These are phyloP conservation scores for Hypoxylon trugodes DNA, from an alignment of 495 filamentous ascomycete species.

Conservation along the genomic window DNA sequence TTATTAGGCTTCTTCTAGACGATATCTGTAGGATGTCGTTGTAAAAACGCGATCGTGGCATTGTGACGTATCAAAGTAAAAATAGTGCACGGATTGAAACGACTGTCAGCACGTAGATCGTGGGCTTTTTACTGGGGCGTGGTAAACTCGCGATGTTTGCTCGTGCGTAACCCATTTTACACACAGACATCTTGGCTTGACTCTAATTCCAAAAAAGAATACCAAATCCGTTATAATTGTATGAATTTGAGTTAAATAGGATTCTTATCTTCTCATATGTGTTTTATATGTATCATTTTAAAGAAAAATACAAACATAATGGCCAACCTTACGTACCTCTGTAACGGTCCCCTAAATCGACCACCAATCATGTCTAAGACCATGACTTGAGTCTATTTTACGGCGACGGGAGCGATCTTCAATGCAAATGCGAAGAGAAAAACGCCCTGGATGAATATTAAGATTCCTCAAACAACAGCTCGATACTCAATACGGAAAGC, in stretches of 20 bases:
- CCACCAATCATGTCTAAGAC: constrained; percentile 5
- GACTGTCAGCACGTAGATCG: constrained; percentile 6
- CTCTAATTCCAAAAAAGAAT: constrained; percentile 3
- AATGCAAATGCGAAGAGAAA: not conserved
- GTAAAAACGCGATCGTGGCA: constrained; percentile 3
- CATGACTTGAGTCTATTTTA: constrained; percentile 29
- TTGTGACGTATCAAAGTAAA: constrained; percentile 16
- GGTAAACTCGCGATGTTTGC: not conserved
- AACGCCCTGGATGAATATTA: constrained; percentile 22
- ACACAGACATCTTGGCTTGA: constrained; percentile 2
- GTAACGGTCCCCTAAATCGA: constrained; percentile 7
- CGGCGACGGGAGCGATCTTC: constrained; percentile 9
- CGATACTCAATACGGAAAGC: constrained; percentile 16
- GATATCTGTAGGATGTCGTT: not conserved
- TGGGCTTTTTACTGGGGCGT: not conserved
- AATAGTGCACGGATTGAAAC: constrained; percentile 23
- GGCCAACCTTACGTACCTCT: constrained; percentile 23
- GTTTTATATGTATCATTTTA: constrained; percentile 8
- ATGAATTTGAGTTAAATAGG: constrained; percentile 4
- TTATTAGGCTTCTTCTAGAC: constrained; percentile 8
- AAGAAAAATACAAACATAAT: not conserved
- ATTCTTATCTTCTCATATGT: constrained; percentile 2
- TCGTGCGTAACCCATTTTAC: not conserved
- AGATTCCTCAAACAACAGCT: constrained; percentile 30
- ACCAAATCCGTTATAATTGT: constrained; percentile 14